Evolutionary conservation across 108 stramenopile genomes (phyloP).

Genomic region (Cyclostephanos invisitatus): DNA sequence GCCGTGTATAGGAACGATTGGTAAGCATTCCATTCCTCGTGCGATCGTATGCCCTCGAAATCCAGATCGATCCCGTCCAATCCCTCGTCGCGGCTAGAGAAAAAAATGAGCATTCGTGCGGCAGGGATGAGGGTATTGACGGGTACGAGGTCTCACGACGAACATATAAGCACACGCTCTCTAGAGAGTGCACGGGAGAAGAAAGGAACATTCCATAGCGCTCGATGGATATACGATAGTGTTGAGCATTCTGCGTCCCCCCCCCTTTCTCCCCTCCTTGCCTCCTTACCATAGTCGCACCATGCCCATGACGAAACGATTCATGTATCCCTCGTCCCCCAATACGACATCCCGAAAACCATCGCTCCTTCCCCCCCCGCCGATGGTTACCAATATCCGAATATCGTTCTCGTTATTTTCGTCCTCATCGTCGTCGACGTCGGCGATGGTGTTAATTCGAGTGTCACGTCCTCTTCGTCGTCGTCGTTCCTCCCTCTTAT

Average conservation of each 20-base stretch:
- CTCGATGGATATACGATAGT: background rate
- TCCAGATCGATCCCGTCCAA: conserved; percentile 62
- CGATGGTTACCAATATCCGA: conserved; percentile 30
- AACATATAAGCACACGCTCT: background rate
- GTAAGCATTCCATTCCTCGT: conserved; percentile 46
- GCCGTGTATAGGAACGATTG: conserved; percentile 33
- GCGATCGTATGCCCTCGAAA: conserved; percentile 39
- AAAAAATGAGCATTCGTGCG: background rate
- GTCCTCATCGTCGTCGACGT: background rate
- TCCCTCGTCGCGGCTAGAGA: conserved; percentile 26
- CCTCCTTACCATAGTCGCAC: conserved; percentile 35
- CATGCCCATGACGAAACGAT: conserved; percentile 21
- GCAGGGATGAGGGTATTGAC: too few species aligned
- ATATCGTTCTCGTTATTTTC: too few species aligned
- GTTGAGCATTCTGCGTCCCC: conserved; percentile 1
- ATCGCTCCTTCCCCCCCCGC: conserved; percentile 42
- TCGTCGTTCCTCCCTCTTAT: conserved; percentile 32
- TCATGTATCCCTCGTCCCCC: conserved; percentile 11
- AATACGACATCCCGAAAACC: conserved; percentile 31
- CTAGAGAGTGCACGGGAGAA: background rate
- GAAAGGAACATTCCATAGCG: background rate
- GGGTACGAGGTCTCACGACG: too few species aligned
- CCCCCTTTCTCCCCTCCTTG: too few species aligned
- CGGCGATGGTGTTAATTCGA: too few species aligned
- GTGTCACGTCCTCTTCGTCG: background rate